Conservation (phyloP, 164 flowering plant genomes). For the Dillenia turbinata region DNA sequence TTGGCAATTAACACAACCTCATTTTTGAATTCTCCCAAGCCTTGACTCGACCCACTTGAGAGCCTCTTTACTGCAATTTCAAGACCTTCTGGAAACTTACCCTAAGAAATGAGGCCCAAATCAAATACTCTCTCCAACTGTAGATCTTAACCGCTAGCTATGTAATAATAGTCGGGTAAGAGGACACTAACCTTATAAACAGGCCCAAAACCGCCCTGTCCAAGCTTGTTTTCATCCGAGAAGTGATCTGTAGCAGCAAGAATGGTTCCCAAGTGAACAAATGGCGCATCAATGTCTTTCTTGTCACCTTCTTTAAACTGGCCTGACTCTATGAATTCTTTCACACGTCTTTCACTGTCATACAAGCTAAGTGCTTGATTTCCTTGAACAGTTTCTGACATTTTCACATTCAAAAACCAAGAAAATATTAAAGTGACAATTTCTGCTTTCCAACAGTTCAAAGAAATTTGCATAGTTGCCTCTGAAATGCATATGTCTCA, state of each 20-base stretch:
- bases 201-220: constrained; percentile 46
- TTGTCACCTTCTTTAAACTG: not conserved
- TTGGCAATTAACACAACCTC: too few species aligned
- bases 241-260: constrained; percentile 30
- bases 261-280: not conserved
- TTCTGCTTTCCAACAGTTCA: not conserved
- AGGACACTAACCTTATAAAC: constrained; percentile 34
- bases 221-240: constrained; percentile 39
- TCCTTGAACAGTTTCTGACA: constrained; percentile 1
- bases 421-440: not conserved
- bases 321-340: not conserved
- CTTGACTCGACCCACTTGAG: constrained; percentile 37
- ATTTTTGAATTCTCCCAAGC: too few species aligned
- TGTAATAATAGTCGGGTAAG: not conserved
- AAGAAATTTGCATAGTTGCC: too few species aligned
- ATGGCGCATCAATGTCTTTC: constrained; percentile 4
- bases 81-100: constrained; percentile 23
- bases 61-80: constrained; percentile 39
- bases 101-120: constrained; percentile 14
- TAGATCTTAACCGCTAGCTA: too few species aligned
- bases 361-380: constrained; percentile 11
- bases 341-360: constrained; percentile 20
- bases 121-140: too few species aligned
- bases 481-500: too few species aligned
- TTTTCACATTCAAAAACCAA: not conserved